These are phyloP conservation scores for Auricularia sp. DNA, from an alignment of 768 basidiomycete species.

Conservation along the genomic window DNA sequence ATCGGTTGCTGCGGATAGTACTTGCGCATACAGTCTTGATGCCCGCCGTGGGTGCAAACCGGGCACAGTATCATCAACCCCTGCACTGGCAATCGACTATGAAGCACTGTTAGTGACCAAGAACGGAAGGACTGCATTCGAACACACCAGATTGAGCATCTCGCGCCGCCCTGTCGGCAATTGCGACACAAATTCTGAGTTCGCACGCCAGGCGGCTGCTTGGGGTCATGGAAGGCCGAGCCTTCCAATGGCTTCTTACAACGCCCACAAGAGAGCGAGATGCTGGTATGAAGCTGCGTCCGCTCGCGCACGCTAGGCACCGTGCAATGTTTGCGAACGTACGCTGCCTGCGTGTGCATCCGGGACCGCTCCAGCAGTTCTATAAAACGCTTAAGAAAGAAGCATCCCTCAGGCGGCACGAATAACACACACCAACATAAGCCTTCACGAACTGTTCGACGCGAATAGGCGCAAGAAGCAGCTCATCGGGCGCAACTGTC, in stretches of 20 bases:
- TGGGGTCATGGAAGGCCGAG: not conserved
- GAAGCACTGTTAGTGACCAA: not conserved
- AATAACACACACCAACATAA: slow-evolving; percentile 51
- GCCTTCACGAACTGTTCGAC: slow-evolving; percentile 50
- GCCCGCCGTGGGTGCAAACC: slow-evolving; percentile 71
- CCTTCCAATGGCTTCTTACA: slow-evolving; percentile 1
- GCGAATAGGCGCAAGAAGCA: slow-evolving; percentile 37
- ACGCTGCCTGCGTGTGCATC: slow-evolving; percentile 59
- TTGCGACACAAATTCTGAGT: not conserved
- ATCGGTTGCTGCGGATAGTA: slow-evolving; percentile 56
- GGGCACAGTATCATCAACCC: slow-evolving; percentile 64
- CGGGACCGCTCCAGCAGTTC: slow-evolving; percentile 55
- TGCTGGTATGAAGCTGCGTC: slow-evolving; percentile 36
- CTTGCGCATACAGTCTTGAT: slow-evolving; percentile 63
- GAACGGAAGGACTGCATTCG: not conserved
- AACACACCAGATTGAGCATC: slow-evolving; percentile 9
- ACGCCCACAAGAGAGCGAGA: slow-evolving; percentile 2
- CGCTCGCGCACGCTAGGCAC: slow-evolving; percentile 40
- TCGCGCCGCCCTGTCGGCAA: not conserved
- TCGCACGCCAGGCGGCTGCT: not conserved
- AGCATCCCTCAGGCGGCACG: not conserved
- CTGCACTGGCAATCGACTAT: slow-evolving; percentile 68
- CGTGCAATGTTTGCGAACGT: slow-evolving; percentile 56
- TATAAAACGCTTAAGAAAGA: slow-evolving; percentile 16
- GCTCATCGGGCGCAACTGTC: slow-evolving; percentile 49